Evolutionary conservation across 2,329 filamentous ascomycete genomes (phyloP), one percentile per base, ranked within the genome.

Genomic region (Trichoderma hamatum): DNA sequence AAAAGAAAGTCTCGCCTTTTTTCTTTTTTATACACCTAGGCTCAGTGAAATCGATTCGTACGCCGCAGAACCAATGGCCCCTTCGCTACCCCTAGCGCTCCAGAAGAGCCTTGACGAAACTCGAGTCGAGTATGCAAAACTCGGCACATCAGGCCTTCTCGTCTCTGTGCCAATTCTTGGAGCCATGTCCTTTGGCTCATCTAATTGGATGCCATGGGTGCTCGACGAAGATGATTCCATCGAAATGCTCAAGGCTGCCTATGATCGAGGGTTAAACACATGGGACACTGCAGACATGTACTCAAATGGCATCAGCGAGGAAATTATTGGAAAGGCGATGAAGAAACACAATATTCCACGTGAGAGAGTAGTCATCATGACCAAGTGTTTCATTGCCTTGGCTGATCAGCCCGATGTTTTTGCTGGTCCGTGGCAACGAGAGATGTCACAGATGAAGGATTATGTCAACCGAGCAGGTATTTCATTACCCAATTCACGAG

Each of bases 181-280:
- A 10, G 64, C 68, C 16, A 58, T 66, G 55, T 64, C 68, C 54
- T 43, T 71, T 11, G 70, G 70, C 7, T 70, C 63, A 30, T 64
- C 67, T 3, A 26, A 32, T 10, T 71, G 67, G 70, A 36, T 71
- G 14, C 70, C 68, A 2, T 70, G 68, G 70, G 68, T 68, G 5
- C 56, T 71, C 26, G 61, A 71, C 11, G 68, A 70, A 59, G 66
- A 68, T 5, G 68, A 71, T 56, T 70, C 71, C 0, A 24, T 72
- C 30, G 67, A 63, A 2, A 28, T 73, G 6, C 54, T 73, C 7
- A 73, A 73, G 52, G 70, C 70, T 24, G 72, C 72, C 1, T 73
- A 71, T 26, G 72, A 73, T 19, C 60, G 67, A 30, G 72, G 72
- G 2, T 71, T 73, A n/a, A 73, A 73, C 49, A 73, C 72, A 11